Base-by-base conservation (phyloP, 1,284 basidiomycete genomes). In the Tilletia setariae region DNA sequence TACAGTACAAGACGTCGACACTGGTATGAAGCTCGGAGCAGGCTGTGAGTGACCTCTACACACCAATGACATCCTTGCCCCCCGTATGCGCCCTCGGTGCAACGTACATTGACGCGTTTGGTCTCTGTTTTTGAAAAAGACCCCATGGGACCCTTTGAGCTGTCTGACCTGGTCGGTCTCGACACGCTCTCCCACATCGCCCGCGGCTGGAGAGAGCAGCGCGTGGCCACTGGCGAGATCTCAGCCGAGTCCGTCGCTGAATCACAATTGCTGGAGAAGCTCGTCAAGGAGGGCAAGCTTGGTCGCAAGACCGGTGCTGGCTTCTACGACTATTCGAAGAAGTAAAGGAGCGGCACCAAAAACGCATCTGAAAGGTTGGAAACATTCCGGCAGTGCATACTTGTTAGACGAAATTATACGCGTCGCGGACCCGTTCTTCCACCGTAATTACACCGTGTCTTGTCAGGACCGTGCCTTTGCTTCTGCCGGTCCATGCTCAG, bases 1-100 rank as follows among this genome's bases (percentile, higher is more conserved):
- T 0, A 84, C 86, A 9, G 80, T 85, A 15, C 84, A 86, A 79
- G 87, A 88, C 79, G 84, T 87, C 68, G 87, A 88, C 79, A 85
- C 83, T 13, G 87, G 87, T 44, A 88, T 88, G 87, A 86, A 87
- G 81, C 84, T 87, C 30, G 87, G 87, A 35, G 86, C 86, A 16
- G 87, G 87, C 61, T 78, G 84, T 84, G 72, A 79, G 83, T 73
- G 51, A 65, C 19, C 63, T 46, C 40, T 40, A 28, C 6, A 23
- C 44, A n/a, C n/a, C n/a, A n/a, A n/a, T n/a, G n/a, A n/a, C n/a
- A n/a, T n/a, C n/a, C n/a, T n/a, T n/a, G n/a, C n/a, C n/a, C n/a
- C n/a, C 35, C 11, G 35, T 11, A 40, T 40, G 35, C 11, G 35
- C 35, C 43, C 44, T 30, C 43, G 28, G 32, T 7, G 49, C 23